Evolutionary conservation across 257 asterid species (phyloP), one percentile per base, ranked within the genome.

Genomic region (Solanum megistacrolobum): DNA sequence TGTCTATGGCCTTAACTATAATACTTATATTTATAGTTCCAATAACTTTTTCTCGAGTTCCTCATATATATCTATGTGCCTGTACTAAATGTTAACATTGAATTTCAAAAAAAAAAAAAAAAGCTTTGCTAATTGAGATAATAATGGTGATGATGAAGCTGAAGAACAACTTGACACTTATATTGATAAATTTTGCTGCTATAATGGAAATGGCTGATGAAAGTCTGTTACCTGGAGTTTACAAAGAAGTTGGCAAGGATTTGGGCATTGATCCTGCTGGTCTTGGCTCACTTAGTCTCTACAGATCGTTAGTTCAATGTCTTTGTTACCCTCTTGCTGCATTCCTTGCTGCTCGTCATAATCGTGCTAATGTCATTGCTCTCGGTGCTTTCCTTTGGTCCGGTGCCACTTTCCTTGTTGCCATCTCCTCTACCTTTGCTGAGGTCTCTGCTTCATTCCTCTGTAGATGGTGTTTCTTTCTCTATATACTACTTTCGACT

Each of bases 361-460:
- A 41, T 43, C 21, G 84, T 2, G 36, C 36, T 2, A 14, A 78
- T 78, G n/a, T 4, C 34, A 78, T 78, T 13, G 84, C 25, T 31
- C 41, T 71, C 62, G 98, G 99, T 14, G 96, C 99, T 32, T 32
- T 32, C 35, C 35, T 32, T 32, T 32, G 35, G 35, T 31, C 32
- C 32, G 2, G 3, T 31, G 3, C 32, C 32, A 31, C 32, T 31
- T 32, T 32, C 35, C 35, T 32, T 32, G 35, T 32, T 32, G 35
- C 35, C 35, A 32, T 32, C 1, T 32, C 35, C 35, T 32, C 35
- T 32, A 32, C 35, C 35, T 32, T 32, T 32, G 35, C 35, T 32
- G 35, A 32, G 35, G 35, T 32, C 35, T 32, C 35, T 32, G 35
- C 35, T 32, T 32, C 35, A 32, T 32, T 32, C 35, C 35, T 32